Evolutionary conservation across 345 rosid genomes (phyloP), one percentile per base, ranked within the genome.

Genomic region (Acer campestre): DNA sequence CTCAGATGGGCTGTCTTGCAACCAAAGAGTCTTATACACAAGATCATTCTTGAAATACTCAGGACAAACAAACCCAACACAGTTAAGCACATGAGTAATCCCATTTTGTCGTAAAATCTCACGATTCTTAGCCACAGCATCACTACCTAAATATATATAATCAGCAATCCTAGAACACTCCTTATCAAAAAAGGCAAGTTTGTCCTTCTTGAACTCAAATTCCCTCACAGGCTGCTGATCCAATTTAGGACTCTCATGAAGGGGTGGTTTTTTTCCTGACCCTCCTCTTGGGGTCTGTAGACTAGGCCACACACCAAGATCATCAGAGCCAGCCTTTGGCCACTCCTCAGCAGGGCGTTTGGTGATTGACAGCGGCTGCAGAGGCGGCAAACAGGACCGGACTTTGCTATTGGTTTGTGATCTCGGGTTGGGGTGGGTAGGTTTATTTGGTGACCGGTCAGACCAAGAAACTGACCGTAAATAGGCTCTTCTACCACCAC

Each of bases 1-100:
- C 84, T 91, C 95, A 0, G 91, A 86, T 0, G 95, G 91, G 70
- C 83, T 88, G 70, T 91, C 95, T 71, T 83, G 90, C 83, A 91
- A 78, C 93, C 95, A 91, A 63, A 91, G 91, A 10, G 95, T 91
- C 80, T 89, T 91, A 75, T 89, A 91, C 75, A 88, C 90, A 77
- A 91, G 93, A 80, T 91, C 95, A 67, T 70, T 79, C 87, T 89
- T 91, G 84, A 91, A 91, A 74, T 91, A 91, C 86, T 89, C 95
- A 0, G 91, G 90, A 76, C 91, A 88, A 46, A 89, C 95, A 67
- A 91, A 91, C 51, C 95, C 95, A 67, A 91, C 93, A 62, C 95
- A 91, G 67, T 91, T 91, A 42, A 91, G 79, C 16, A 91, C 93
- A 79, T 91, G 93, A 67, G 95, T 89, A 76, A 91, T 91, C 79